Evolutionary conservation across 225 moss, liverwort and hornwort species (phyloP).

Genomic region (Rhytidiadelphus loreus): DNA sequence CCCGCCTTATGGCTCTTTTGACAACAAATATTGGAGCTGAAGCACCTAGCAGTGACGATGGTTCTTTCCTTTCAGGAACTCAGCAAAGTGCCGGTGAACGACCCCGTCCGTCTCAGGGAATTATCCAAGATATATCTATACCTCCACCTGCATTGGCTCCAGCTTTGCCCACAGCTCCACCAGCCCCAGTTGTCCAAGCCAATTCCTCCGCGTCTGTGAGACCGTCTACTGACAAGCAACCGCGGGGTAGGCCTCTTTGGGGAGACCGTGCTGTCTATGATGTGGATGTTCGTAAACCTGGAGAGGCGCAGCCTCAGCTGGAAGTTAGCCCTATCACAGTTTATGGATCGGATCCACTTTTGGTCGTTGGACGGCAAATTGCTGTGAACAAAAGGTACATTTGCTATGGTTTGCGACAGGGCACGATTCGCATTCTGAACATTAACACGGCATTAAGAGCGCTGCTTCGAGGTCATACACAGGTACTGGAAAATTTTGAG

Average conservation of each 20-base stretch:
- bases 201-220: slow-evolving; percentile 21
- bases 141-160: slow-evolving; percentile 88
- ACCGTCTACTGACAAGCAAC: slow-evolving; percentile 54
- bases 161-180: slow-evolving; percentile 83
- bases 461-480: slow-evolving; percentile 87
- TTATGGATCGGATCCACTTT: slow-evolving; percentile 78
- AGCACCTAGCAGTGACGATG: slow-evolving; percentile 31
- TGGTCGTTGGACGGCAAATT: slow-evolving; percentile 90
- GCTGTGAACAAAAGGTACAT: slow-evolving; percentile 93
- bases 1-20: slow-evolving; percentile 93
- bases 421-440: slow-evolving; percentile 88
- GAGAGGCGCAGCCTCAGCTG: slow-evolving; percentile 86
- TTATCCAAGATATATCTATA: slow-evolving; percentile 52
- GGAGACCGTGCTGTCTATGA: slow-evolving; percentile 87
- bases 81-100: slow-evolving; percentile 21
- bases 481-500: slow-evolving; percentile 30
- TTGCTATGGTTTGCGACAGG: slow-evolving; percentile 89
- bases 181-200: slow-evolving; percentile 30
- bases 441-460: slow-evolving; percentile 82
- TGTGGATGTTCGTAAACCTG: slow-evolving; percentile 67
- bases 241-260: slow-evolving; percentile 62
- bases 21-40: slow-evolving; percentile 79
- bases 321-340: slow-evolving; percentile 96
- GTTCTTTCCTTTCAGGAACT: slow-evolving; percentile 7
- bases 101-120: slow-evolving; percentile 22